These are phyloP conservation scores for Linnemannia hyalina DNA, from an alignment of 192 early-diverging fungal genomes.

Conservation along the genomic window DNA sequence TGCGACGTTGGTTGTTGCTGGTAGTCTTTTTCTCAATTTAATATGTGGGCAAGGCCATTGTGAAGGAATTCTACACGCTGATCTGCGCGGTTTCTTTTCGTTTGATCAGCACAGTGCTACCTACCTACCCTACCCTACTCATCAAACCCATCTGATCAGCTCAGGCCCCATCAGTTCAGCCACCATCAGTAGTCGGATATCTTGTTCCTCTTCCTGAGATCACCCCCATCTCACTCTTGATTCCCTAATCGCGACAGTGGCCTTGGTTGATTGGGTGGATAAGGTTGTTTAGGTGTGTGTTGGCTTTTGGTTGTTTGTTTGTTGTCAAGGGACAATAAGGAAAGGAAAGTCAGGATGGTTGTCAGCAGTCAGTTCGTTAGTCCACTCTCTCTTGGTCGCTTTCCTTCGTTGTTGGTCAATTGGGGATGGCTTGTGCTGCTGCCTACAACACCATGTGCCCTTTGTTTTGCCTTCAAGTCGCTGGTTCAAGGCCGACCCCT, in stretches of 20 bases:
- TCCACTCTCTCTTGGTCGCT: neutral
- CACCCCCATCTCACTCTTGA: neutral
- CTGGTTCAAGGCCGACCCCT: neutral
- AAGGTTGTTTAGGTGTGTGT: neutral
- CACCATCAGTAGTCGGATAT: neutral
- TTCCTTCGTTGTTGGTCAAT: neutral
- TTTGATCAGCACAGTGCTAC: neutral
- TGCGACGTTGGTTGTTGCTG: neutral
- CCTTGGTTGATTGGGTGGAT: neutral
- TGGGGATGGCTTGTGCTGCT: neutral
- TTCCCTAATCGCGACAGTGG: neutral
- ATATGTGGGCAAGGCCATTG: neutral
- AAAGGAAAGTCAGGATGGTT: conserved; percentile 2
- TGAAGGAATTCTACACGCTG: neutral
- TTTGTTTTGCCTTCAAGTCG: neutral
- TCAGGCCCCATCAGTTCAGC: neutral
- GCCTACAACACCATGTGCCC: conserved; percentile 2
- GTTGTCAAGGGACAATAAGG: neutral
- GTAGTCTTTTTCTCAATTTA: neutral
- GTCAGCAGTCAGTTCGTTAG: neutral
- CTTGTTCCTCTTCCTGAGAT: neutral
- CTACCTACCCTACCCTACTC: neutral
- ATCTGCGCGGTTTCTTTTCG: neutral
- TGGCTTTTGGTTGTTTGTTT: neutral
- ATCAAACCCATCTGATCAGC: neutral